Evolutionary conservation across 768 basidiomycete genomes (phyloP).

Genomic region (Tulasnella sp.): DNA sequence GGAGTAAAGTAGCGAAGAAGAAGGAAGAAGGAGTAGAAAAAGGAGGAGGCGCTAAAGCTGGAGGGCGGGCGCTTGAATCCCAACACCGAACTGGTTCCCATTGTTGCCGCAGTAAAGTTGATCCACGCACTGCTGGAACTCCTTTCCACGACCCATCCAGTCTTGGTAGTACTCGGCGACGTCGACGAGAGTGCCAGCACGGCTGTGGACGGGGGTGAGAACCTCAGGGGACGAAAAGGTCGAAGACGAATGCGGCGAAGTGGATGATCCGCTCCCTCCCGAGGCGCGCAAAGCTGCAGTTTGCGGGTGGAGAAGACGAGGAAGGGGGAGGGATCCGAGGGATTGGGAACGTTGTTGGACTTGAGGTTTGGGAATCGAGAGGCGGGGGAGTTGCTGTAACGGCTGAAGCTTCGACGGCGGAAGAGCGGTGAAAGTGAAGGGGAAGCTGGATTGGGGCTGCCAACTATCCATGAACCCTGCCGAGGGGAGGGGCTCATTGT

Average conservation of each 20-base stretch:
- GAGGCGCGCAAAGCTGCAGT: slow-evolving; percentile 21
- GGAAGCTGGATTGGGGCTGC: slow-evolving; percentile 5
- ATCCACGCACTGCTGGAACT: slow-evolving; percentile 1
- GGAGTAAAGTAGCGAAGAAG: background rate
- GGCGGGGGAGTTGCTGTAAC: background rate
- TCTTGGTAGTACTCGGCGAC: slow-evolving; percentile 12
- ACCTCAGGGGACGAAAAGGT: slow-evolving; percentile 26
- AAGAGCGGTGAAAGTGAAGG: slow-evolving; percentile 1
- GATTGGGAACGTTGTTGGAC: slow-evolving; percentile 2
- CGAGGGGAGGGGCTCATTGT: background rate
- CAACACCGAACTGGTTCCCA: background rate
- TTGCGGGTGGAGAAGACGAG: slow-evolving; percentile 17
- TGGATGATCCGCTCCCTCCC: slow-evolving; percentile 6
- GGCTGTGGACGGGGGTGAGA: slow-evolving; percentile 21
- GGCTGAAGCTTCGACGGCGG: background rate
- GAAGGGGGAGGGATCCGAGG: background rate
- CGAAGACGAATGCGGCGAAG: slow-evolving; percentile 14
- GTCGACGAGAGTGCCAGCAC: slow-evolving; percentile 19
- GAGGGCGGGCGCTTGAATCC: background rate
- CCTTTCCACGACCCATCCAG: background rate
- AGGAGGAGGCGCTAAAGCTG: background rate
- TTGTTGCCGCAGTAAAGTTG: background rate
- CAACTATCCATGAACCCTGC: slow-evolving; percentile 16
- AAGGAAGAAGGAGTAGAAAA: background rate
- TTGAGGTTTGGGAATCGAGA: background rate